Evolutionary conservation across 2,329 filamentous ascomycete species (phyloP).

Genomic region (Ophiostoma quercus): DNA sequence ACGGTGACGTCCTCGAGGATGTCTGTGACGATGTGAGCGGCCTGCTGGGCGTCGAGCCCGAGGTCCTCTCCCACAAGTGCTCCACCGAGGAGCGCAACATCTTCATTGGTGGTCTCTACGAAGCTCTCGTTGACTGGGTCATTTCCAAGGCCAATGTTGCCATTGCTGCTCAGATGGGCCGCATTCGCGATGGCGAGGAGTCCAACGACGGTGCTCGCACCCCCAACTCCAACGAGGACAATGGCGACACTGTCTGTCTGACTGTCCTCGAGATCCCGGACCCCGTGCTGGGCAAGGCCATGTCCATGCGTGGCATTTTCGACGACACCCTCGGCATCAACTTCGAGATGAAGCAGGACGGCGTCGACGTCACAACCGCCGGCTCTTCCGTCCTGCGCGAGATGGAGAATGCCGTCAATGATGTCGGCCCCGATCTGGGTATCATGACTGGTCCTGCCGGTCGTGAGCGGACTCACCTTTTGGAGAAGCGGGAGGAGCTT

Average conservation of each 20-base stretch:
- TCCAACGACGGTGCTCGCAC: conserved; percentile 61
- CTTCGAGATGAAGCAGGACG: conserved; percentile 93
- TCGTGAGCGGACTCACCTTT: conserved; percentile 68
- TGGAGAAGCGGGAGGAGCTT: conserved; percentile 76
- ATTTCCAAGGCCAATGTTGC: conserved; percentile 81
- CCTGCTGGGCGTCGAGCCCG: conserved; percentile 79
- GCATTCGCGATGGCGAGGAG: conserved; percentile 60
- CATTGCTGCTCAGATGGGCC: conserved; percentile 69
- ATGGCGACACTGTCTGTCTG: conserved; percentile 78
- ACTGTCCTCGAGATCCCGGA: conserved; percentile 83
- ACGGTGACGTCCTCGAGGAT: conserved; percentile 77
- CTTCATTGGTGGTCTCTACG: conserved; percentile 81
- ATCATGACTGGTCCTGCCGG: conserved; percentile 62
- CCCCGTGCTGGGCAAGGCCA: conserved; percentile 73
- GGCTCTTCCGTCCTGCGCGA: conserved; percentile 82
- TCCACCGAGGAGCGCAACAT: conserved; percentile 78
- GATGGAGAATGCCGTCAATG: conserved; percentile 75
- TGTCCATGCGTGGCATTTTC: conserved; percentile 86
- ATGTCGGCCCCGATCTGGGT: conserved; percentile 73
- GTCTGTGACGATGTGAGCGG: conserved; percentile 86
- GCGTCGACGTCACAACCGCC: conserved; percentile 66
- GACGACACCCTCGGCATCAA: conserved; percentile 93
- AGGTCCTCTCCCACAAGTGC: conserved; percentile 71
- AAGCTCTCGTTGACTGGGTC: conserved; percentile 92
- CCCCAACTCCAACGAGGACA: conserved; percentile 64